These are phyloP conservation scores for Dysphania ambrosioides DNA, from an alignment of 148 eudicot species.

Conservation along the genomic window DNA sequence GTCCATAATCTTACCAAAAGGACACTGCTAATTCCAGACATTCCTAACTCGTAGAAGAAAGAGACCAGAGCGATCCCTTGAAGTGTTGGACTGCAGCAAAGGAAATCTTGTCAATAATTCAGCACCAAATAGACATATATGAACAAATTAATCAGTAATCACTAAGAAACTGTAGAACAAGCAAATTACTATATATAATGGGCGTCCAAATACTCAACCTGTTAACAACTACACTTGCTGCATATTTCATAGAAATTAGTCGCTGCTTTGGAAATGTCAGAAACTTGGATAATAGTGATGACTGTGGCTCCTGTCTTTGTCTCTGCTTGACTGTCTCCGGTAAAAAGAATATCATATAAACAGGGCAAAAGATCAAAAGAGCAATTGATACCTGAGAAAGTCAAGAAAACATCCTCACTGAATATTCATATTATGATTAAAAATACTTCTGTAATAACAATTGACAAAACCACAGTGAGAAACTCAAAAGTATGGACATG, in stretches of 20 bases:
- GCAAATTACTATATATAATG: background rate
- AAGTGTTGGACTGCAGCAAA: slow-evolving; percentile 22
- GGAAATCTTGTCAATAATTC: background rate
- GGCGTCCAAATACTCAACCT: slow-evolving; percentile 36
- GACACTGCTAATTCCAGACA: slow-evolving; percentile 75
- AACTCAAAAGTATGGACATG: slow-evolving; percentile 27
- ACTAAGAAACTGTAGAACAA: background rate
- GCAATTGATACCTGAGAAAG: slow-evolving; percentile 63
- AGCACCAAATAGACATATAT: background rate
- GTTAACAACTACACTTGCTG: slow-evolving; percentile 51
- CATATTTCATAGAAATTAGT: slow-evolving; percentile 61
- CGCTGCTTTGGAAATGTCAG: slow-evolving; percentile 43
- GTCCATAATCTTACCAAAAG: slow-evolving; percentile 61
- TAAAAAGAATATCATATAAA: slow-evolving; percentile 63
- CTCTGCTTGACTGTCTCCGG: slow-evolving; percentile 54
- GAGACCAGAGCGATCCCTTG: slow-evolving; percentile 6
- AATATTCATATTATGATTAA: background rate
- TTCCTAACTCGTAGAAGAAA: slow-evolving; percentile 80
- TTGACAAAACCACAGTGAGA: background rate
- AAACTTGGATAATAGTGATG: slow-evolving; percentile 35
- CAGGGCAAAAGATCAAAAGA: slow-evolving; percentile 63
- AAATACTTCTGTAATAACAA: background rate
- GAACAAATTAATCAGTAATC: background rate
- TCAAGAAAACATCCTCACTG: background rate
- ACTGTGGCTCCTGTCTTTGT: slow-evolving; percentile 33